Evolutionary conservation across 1,139 yeast genomes (phyloP).

Genomic region (Zhuliangozyma blackwelliae): DNA sequence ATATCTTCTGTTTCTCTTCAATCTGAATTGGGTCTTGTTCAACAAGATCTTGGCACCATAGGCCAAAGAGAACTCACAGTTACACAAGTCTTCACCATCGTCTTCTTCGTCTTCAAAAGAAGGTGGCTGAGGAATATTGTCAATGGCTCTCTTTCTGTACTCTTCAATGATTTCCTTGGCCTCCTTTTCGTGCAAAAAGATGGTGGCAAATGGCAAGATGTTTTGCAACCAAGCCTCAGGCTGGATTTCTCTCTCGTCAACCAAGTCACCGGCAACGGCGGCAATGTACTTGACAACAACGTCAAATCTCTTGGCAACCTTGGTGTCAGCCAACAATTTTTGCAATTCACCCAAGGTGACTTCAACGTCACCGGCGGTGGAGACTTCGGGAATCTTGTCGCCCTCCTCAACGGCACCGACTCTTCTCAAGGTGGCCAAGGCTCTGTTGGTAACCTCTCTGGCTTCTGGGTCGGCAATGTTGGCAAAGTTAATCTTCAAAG

Average conservation of each 20-base stretch:
- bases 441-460: slow-evolving; percentile 96
- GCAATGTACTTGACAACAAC: slow-evolving; percentile 79
- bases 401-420: slow-evolving; percentile 94
- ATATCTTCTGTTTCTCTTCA: slow-evolving; percentile 99
- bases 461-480: slow-evolving; percentile 99
- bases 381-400: slow-evolving; percentile 90
- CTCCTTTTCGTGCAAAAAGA: slow-evolving; percentile 89
- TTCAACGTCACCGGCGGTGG: slow-evolving; percentile 93
- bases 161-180: slow-evolving; percentile 89
- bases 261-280: slow-evolving; percentile 97
- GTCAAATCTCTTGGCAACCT: slow-evolving; percentile 74
- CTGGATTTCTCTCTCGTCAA: slow-evolving; percentile 95
- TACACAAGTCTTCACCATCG: slow-evolving; percentile 99
- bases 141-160: slow-evolving; percentile 93
- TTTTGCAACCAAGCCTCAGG: slow-evolving; percentile 87
- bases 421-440: slow-evolving; percentile 94
- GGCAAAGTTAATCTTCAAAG: slow-evolving; percentile 87
- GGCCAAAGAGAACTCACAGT: slow-evolving; percentile 99
- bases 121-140: slow-evolving; percentile 96
- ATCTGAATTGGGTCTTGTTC: slow-evolving; percentile 98
- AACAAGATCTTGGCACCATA: slow-evolving; percentile 99
- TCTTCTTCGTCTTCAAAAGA: slow-evolving; percentile 98
- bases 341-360: slow-evolving; percentile 84
- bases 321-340: slow-evolving; percentile 64
- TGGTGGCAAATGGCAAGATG: slow-evolving; percentile 90